Percentiles rank a stretch among this genome's conserved stretches.
Conservation (phyloP, 345 rosid species). For the Eucalyptus dawsonii region DNA sequence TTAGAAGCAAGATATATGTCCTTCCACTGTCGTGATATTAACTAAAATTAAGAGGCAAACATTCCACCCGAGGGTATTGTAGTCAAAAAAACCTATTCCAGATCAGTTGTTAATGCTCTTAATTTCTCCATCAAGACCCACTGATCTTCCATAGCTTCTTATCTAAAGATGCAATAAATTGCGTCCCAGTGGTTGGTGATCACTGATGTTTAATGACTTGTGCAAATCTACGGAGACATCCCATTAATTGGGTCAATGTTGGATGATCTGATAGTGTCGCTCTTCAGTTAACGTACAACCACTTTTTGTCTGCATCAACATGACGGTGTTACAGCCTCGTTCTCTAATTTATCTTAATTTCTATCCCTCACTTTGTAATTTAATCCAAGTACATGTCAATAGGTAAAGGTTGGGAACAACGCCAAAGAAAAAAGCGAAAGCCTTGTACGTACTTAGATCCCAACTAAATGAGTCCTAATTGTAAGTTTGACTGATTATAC, state of each 20-base stretch:
- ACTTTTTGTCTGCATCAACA: not conserved
- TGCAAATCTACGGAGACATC: not conserved
- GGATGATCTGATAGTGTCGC: not conserved
- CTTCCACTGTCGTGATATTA: not conserved
- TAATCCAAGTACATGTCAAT: not conserved
- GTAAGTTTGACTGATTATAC: not conserved
- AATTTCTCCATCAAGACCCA: too few species aligned
- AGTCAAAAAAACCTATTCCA: not conserved
- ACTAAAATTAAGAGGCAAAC: not conserved
- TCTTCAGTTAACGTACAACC: not conserved
- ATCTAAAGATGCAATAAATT: not conserved
- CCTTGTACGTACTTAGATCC: not conserved
- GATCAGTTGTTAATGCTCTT: not conserved
- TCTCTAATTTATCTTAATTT: not conserved
- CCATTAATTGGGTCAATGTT: not conserved
- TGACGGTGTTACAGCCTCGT: not conserved
- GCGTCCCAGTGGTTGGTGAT: not conserved
- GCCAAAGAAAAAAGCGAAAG: not conserved
- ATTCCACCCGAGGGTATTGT: not conserved
- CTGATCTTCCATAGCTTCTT: not conserved
- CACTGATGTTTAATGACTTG: not conserved
- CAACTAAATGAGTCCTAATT: not conserved
- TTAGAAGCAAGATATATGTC: not conserved
- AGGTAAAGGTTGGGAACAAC: not conserved
- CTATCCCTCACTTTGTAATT: not conserved